These are phyloP conservation scores for Warburgia ugandensis DNA, from an alignment of 164 flowering plant species.

Conservation along the genomic window DNA sequence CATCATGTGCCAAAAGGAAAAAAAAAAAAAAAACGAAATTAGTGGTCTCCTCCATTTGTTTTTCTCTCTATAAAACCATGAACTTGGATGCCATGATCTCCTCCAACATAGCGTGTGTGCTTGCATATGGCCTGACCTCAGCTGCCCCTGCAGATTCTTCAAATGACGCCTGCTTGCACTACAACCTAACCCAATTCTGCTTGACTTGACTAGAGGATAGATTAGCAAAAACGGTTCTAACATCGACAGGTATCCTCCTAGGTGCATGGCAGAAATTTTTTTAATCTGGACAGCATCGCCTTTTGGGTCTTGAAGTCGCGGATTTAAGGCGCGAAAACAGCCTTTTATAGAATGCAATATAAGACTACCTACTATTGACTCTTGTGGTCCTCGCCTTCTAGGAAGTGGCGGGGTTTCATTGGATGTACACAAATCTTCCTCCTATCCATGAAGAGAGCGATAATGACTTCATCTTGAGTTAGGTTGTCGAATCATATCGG, in stretches of 20 bases:
- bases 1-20: background rate
- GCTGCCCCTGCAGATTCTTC: background rate
- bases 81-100: conserved; percentile 1
- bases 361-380: no score
- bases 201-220: background rate
- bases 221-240: background rate
- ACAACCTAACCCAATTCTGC: background rate
- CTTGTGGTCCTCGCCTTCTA: no score
- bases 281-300: background rate
- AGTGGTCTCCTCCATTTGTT: background rate
- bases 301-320: no score
- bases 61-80: background rate
- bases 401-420: background rate
- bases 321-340: no score
- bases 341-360: no score
- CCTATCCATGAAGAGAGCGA: background rate
- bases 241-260: background rate
- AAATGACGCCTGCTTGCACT: background rate
- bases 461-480: background rate
- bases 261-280: background rate
- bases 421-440: background rate
- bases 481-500: background rate
- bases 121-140: background rate
- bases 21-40: background rate
- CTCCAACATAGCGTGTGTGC: background rate